phyloP scores from a whole-genome alignment of 106 monocot genomes.

The Acorus gramineus region DNA sequence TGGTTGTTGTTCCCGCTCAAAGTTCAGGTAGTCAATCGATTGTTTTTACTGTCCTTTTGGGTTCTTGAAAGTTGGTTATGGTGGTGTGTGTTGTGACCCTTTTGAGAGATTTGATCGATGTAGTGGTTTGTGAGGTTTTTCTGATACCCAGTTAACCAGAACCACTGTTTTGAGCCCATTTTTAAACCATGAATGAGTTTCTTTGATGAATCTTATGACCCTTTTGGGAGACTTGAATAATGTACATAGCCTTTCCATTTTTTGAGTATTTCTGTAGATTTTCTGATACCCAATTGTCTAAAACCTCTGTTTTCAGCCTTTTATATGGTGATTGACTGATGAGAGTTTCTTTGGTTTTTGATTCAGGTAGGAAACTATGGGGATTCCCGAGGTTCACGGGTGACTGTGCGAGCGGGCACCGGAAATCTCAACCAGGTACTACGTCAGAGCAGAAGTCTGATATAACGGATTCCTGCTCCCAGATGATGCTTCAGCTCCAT shows the following conservation, averaged over 20 bases:
- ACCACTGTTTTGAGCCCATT: background rate
- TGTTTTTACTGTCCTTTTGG: background rate
- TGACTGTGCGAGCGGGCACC: constrained; percentile 75
- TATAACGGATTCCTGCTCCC: constrained; percentile 67
- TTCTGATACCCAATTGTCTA: background rate
- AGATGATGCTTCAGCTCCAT: constrained; percentile 85
- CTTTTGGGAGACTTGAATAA: too few relatives aligned
- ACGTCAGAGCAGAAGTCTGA: constrained; percentile 76
- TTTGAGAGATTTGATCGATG: too few relatives aligned
- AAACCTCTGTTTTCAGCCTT: background rate
- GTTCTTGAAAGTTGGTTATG: background rate
- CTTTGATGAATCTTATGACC: too few relatives aligned
- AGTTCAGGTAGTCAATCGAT: constrained; percentile 32
- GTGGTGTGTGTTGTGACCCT: background rate
- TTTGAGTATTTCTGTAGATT: too few relatives aligned
- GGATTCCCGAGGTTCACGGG: constrained; percentile 88
- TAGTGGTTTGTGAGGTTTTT: too few relatives aligned
- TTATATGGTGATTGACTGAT: background rate
- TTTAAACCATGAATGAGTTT: too few relatives aligned
- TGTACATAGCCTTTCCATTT: too few relatives aligned
- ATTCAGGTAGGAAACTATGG: constrained; percentile 79
- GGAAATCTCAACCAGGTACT: constrained; percentile 28
- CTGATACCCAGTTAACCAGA: too few relatives aligned
- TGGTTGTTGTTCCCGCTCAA: constrained; percentile 58
- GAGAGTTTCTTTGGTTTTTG: background rate